phyloP scores from a whole-genome alignment of 1,284 basidiomycete genomes.

The Boletellus deceptivus region DNA sequence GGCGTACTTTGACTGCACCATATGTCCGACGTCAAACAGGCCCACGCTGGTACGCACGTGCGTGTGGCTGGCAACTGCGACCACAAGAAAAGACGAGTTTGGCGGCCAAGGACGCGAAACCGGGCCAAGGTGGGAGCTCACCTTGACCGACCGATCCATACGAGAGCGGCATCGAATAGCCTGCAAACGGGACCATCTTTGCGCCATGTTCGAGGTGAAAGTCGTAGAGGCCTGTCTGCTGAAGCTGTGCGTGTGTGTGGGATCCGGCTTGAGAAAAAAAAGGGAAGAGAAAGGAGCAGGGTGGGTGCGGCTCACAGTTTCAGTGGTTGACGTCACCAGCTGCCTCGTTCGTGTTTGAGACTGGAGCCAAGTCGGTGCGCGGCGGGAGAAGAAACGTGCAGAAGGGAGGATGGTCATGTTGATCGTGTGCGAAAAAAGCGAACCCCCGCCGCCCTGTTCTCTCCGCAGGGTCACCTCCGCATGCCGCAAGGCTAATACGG shows the following conservation, averaged over 20 bases:
- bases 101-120: constrained; percentile 16
- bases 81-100: neutral
- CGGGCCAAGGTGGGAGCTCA: constrained; percentile 31
- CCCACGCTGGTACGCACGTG: constrained; percentile 85
- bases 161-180: constrained; percentile 90
- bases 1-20: constrained; percentile 82
- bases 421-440: constrained; percentile 4
- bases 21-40: constrained; percentile 97
- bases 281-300: constrained; percentile 1
- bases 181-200: constrained; percentile 97
- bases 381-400: constrained; percentile 1
- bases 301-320: constrained; percentile 13
- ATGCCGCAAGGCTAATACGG: too few species aligned
- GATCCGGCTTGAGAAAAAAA: constrained; percentile 4
- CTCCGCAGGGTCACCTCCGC: neutral
- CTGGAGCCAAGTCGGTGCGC: constrained; percentile 1
- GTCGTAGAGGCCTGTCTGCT: constrained; percentile 80
- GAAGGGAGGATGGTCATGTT: constrained; percentile 9
- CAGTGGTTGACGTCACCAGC: constrained; percentile 19
- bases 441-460: constrained; percentile 4
- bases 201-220: constrained; percentile 85
- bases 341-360: constrained; percentile 5
- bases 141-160: constrained; percentile 86
- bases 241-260: constrained; percentile 15
- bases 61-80: constrained; percentile 83